These are phyloP conservation scores for Aspergillus affinis DNA, from an alignment of 495 filamentous ascomycete genomes.

Conservation along the genomic window DNA sequence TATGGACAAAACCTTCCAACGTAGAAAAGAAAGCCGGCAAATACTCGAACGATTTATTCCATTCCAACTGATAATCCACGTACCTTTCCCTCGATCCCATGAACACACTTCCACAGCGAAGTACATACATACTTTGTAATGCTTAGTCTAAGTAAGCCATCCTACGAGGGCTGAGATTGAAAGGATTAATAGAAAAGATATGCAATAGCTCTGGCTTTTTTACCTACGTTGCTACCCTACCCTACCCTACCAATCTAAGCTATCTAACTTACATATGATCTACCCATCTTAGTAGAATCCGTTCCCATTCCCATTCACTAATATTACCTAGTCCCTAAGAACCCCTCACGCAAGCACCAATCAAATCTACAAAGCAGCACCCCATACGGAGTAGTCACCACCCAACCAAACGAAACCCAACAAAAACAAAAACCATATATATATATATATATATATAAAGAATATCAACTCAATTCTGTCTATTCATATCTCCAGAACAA, in stretches of 20 bases:
- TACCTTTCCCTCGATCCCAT: no score
- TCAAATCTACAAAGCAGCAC: no score
- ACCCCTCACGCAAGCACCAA: background rate
- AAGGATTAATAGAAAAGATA: background rate
- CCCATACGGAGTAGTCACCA: background rate
- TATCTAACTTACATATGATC: no score
- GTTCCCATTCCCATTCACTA: no score
- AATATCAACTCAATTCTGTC: slow-evolving; percentile 19
- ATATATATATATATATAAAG: slow-evolving; percentile 10
- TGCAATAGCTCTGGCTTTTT: background rate
- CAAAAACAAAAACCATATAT: slow-evolving; percentile 3
- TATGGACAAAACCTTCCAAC: no score
- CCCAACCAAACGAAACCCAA: background rate
- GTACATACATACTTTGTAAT: background rate
- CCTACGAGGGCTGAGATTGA: no score
- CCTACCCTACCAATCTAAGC: background rate
- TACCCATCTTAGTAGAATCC: no score
- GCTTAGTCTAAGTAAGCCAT: no score
- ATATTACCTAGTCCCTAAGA: no score
- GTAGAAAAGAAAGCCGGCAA: no score
- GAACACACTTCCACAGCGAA: no score
- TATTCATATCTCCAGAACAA: slow-evolving; percentile 18
- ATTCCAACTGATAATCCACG: background rate
- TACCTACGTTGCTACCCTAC: background rate
- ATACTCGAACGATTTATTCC: no score